Percentiles rank a stretch among this genome's conserved stretches.
phyloP scores from a whole-genome alignment of 1,284 basidiomycete species.

The Abortiporus biennis region DNA sequence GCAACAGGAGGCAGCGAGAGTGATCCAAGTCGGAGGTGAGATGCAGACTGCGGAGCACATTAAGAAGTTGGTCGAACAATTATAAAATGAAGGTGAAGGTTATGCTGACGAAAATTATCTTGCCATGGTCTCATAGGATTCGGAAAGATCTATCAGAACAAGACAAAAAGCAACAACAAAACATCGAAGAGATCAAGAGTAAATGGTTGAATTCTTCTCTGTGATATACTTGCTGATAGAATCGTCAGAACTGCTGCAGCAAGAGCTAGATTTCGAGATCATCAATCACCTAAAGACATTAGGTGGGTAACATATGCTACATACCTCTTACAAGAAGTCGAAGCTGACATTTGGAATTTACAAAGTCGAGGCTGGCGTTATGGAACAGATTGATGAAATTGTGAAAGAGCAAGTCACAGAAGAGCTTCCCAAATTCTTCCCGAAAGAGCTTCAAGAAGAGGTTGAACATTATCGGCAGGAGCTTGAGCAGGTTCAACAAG shows the following conservation, averaged over 20 bases:
- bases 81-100: neutral
- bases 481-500: slow-evolving; percentile 40
- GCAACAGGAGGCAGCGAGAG: slow-evolving; percentile 26
- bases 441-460: slow-evolving; percentile 39
- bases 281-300: slow-evolving; percentile 36
- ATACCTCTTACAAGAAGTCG: neutral
- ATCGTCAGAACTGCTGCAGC: slow-evolving; percentile 36
- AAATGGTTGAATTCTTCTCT: slow-evolving; percentile 7
- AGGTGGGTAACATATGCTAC: slow-evolving; percentile 25
- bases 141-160: slow-evolving; percentile 34
- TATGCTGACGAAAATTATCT: neutral
- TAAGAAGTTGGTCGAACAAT: slow-evolving; percentile 14
- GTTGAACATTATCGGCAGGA: slow-evolving; percentile 38
- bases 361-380: slow-evolving; percentile 38
- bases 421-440: slow-evolving; percentile 38
- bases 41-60: slow-evolving; percentile 22
- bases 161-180: slow-evolving; percentile 35
- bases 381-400: slow-evolving; percentile 38
- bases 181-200: slow-evolving; percentile 44
- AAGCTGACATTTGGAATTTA: neutral
- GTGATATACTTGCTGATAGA: neutral
- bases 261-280: slow-evolving; percentile 37
- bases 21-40: slow-evolving; percentile 26
- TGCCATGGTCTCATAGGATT: slow-evolving; percentile 28
- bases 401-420: slow-evolving; percentile 38